phyloP scores from a whole-genome alignment of 1,284 basidiomycete species.

The Rhodotorula sp. region DNA sequence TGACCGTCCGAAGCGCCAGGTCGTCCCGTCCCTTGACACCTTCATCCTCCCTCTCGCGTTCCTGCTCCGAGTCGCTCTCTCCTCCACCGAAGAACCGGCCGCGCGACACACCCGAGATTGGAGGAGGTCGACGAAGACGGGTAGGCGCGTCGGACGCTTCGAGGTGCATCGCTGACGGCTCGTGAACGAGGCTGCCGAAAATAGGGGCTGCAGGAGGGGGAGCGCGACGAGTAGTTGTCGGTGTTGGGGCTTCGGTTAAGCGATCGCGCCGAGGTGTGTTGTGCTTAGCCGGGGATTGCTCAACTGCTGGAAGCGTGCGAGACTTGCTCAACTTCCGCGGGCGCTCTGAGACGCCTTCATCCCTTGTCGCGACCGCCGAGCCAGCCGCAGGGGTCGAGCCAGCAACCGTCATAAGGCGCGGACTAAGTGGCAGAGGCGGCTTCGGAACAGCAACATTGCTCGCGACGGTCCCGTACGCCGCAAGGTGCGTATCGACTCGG shows the following conservation, averaged over 20 bases:
- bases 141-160: not conserved
- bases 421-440: not conserved
- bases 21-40: not conserved
- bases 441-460: constrained; percentile 5
- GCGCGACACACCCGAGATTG: not conserved
- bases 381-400: not conserved
- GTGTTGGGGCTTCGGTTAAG: not conserved
- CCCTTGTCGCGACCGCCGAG: not conserved
- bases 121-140: not conserved
- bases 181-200: not conserved
- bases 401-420: not conserved
- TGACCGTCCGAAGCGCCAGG: not conserved
- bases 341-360: not conserved
- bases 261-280: no score
- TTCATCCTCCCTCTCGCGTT: constrained; percentile 2
- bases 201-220: not conserved
- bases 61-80: not conserved
- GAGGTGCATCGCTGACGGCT: not conserved
- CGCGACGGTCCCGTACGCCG: constrained; percentile 15
- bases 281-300: not conserved
- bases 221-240: not conserved
- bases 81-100: not conserved
- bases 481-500: constrained; percentile 24
- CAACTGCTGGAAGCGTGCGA: not conserved
- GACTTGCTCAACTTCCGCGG: constrained; percentile 13